Evolutionary conservation across 352 stramenopile genomes (phyloP).

Genomic region (Phytophthora multivora): DNA sequence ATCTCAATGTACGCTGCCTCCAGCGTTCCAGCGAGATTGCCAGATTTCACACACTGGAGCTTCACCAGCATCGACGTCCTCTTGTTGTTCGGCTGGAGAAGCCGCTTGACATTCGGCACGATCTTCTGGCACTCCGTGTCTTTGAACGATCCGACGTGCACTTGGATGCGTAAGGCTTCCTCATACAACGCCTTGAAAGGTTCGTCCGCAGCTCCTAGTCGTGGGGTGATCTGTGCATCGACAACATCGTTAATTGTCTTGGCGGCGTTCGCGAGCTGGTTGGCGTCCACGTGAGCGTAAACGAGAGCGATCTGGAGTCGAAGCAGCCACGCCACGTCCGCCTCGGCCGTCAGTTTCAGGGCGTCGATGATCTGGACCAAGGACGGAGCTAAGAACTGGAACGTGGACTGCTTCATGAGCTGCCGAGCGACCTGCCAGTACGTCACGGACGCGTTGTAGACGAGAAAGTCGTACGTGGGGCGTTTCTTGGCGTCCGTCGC

Average conservation of each 20-base stretch:
- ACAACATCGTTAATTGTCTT: constrained; percentile 74
- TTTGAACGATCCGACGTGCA: constrained; percentile 78
- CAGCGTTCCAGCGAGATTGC: constrained; percentile 36
- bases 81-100: constrained; percentile 42
- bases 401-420: constrained; percentile 81
- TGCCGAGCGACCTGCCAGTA: constrained; percentile 87
- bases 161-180: constrained; percentile 65
- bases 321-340: constrained; percentile 72
- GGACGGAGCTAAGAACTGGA: constrained; percentile 75
- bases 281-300: constrained; percentile 70
- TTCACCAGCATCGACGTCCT: constrained; percentile 55
- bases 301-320: constrained; percentile 71
- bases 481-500: constrained; percentile 62
- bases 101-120: constrained; percentile 60
- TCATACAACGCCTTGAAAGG: constrained; percentile 55
- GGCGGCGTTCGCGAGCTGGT: constrained; percentile 54
- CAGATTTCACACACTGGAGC: constrained; percentile 69
- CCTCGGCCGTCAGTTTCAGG: constrained; percentile 68
- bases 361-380: constrained; percentile 71
- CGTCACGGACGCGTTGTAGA: constrained; percentile 91
- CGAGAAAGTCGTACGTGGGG: constrained; percentile 87
- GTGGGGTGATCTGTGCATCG: constrained; percentile 57
- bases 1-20: constrained; percentile 64
- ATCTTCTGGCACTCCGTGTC: constrained; percentile 81
- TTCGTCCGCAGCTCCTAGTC: constrained; percentile 27